Percentiles rank a stretch among this genome's conserved stretches.
These are phyloP conservation scores for Herpotrichia juniperi DNA, from an alignment of 2,329 filamentous ascomycete genomes.

Conservation along the genomic window DNA sequence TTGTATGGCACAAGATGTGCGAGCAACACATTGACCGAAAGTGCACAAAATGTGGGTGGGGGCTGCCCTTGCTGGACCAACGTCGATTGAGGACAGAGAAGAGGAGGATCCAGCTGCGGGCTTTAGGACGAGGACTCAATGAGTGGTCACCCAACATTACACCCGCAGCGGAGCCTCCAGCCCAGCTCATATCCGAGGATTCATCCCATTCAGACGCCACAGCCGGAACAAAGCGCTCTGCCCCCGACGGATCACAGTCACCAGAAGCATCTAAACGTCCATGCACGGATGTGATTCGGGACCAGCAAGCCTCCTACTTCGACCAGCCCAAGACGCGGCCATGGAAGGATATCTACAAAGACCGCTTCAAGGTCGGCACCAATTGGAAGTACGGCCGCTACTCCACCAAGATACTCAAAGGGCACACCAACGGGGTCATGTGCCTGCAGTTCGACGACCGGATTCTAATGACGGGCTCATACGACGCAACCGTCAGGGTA, in stretches of 20 bases:
- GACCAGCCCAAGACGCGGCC: slow-evolving; percentile 62
- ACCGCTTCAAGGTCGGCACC: slow-evolving; percentile 91
- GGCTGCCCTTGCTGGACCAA: slow-evolving; percentile 84
- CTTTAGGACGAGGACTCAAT: slow-evolving; percentile 63
- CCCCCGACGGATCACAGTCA: slow-evolving; percentile 27
- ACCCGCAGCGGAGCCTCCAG: slow-evolving; percentile 49
- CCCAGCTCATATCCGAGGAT: slow-evolving; percentile 10
- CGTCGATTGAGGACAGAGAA: slow-evolving; percentile 88
- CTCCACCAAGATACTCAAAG: slow-evolving; percentile 81
- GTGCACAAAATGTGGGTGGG: slow-evolving; percentile 95
- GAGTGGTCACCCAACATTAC: slow-evolving; percentile 59
- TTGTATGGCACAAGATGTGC: slow-evolving; percentile 98
- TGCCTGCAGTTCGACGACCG: slow-evolving; percentile 83
- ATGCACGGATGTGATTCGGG: slow-evolving; percentile 34
- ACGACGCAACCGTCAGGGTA: slow-evolving; percentile 93
- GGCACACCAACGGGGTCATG: slow-evolving; percentile 87
- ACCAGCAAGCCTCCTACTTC: slow-evolving; percentile 55
- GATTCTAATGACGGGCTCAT: slow-evolving; percentile 90
- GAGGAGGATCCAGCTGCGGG: slow-evolving; percentile 77
- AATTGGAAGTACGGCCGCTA: slow-evolving; percentile 98
- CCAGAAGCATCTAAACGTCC: slow-evolving; percentile 41
- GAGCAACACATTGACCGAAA: slow-evolving; percentile 95
- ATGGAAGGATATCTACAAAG: slow-evolving; percentile 98
- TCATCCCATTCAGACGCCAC: slow-evolving; percentile 23
- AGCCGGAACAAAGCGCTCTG: slow-evolving; percentile 35